A percentile compares a stretch with the other conserved stretches of the same genome.
phyloP scores from a whole-genome alignment of 805 yeast genomes.

The Kuraishia cidri region DNA sequence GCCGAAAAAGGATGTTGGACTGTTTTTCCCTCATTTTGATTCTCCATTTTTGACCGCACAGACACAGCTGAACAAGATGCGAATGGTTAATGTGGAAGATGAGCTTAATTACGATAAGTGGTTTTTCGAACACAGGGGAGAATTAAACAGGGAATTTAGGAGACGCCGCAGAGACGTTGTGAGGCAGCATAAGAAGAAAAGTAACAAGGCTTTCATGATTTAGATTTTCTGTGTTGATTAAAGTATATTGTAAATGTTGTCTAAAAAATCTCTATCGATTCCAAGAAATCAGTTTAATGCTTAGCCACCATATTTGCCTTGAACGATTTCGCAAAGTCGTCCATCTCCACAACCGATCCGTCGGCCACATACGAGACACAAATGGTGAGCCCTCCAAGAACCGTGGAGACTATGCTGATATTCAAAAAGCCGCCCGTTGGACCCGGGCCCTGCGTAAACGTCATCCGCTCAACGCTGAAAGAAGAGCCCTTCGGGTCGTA shows the following conservation, averaged over 20 bases:
- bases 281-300: background rate
- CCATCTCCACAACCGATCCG: too few relatives aligned
- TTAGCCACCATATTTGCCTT: conserved; percentile 1
- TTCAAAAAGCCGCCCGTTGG: too few relatives aligned
- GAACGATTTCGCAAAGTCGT: background rate
- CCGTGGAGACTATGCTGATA: too few relatives aligned
- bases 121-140: conserved; percentile 82
- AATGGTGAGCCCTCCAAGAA: too few relatives aligned
- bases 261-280: conserved; percentile 2
- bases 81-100: conserved; percentile 17
- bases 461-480: too few relatives aligned
- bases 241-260: background rate
- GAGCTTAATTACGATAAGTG: conserved; percentile 53
- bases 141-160: conserved; percentile 67
- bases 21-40: conserved; percentile 76
- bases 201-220: background rate
- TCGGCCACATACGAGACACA: too few relatives aligned
- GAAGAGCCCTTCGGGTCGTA: too few relatives aligned
- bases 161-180: conserved; percentile 66
- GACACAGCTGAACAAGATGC: conserved; percentile 59
- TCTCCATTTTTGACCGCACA: conserved; percentile 88
- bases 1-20: conserved; percentile 31
- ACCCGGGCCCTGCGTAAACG: too few relatives aligned
- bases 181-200: conserved; percentile 44
- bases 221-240: background rate